Evolutionary conservation across 1,284 basidiomycete species (phyloP), one percentile per base, ranked within the genome.

Genomic region (Austroboletus novae-zelandiae): DNA sequence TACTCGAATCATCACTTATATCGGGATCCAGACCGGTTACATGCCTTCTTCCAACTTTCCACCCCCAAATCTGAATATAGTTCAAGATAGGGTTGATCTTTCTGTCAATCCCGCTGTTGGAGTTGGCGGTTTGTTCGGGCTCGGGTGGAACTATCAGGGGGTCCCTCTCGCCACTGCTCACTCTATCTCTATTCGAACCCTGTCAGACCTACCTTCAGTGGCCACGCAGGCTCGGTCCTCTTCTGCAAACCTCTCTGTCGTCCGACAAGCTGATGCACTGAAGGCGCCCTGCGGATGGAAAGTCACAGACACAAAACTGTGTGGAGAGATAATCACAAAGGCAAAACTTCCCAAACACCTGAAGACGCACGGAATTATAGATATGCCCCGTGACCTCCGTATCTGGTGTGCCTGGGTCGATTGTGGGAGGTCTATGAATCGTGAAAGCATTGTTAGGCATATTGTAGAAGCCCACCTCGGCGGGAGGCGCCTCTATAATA

Each of bases 371-470:
- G 52, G 48, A 17, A 55, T 64, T 20, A 51, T 27, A 35, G 39
- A 50, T 0, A 42, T 10, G 41, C 0, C 18, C 43, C 64, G 62
- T 10, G 4, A 20, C 25, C 0, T 0, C 4, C 30, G 1, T 5
- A 52, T 23, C 1, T 41, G 5, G 2, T 68, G 63, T 20, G 15
- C 14, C 0, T 67, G 66, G 61, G 29, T 9, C 6, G 52, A 45
- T 13, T 65, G 58, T n/a, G 9, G 7, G 49, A 52, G 11, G 11
- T 0, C 11, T 2, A 35, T 68, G 11, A 65, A 67, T 5, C 61
- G 64, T 2, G 56, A 65, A 42, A 57, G 56, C 8, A 56, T 68
- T 6, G 18, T 41, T n/a, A 35, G 66, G 8, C 62, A 68, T 3
- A 25, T 53, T 3, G 45, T 59, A 0, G 64, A 66, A 15, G 47